Evolutionary conservation across 495 filamentous ascomycete species (phyloP), one percentile per base, ranked within the genome.

Genomic region (Penicillium goetzii): DNA sequence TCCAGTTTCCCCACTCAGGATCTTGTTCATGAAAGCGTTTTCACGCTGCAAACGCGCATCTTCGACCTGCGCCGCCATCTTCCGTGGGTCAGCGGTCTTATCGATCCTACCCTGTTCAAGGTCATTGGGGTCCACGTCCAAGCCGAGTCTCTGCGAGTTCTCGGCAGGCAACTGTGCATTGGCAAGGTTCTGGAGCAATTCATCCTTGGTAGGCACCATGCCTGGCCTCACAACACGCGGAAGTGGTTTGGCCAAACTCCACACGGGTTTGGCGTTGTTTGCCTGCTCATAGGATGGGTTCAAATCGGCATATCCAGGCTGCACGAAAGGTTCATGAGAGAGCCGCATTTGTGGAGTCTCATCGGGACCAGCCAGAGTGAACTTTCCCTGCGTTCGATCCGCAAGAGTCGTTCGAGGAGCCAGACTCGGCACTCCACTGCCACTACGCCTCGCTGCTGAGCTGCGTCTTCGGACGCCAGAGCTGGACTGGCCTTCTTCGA

Each of bases 161-260:
- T 77, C 73, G 0, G 73, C 63, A 3, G 76, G 74, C 1, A 69
- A 59, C 62, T 74, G 72, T 0, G 76, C 69, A 38, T 71, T 76
- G 0, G 52, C 60, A 14, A 70, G 68, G 32, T 59, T 67, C 28
- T 78, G 50, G 17, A 78, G 59, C 41, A 80, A 64, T 52, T 78
- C 73, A 2, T 77, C 75, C 45, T 74, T 77, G 9, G 72, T 79
- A 5, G 76, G 76, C 21, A 79, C 74, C 78, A 81, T 83, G 19
- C 71, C 75, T 49, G 80, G 70, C 26, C 82, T 73, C 56, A 83
- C 75, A 15, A 81, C 76, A 60, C 76, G 79, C 4, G 81, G 84
- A 25, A 85, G 59, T 4, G 82, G 81, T 62, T 80, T 81, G 4
- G 81, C 79, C 49, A 84, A 62, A 70, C 77, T 77, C 73, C 77